A percentile compares a stretch with the other conserved stretches of the same genome.
These are phyloP conservation scores for Pleurotus cornucopiae DNA, from an alignment of 768 basidiomycete genomes.

Conservation along the genomic window DNA sequence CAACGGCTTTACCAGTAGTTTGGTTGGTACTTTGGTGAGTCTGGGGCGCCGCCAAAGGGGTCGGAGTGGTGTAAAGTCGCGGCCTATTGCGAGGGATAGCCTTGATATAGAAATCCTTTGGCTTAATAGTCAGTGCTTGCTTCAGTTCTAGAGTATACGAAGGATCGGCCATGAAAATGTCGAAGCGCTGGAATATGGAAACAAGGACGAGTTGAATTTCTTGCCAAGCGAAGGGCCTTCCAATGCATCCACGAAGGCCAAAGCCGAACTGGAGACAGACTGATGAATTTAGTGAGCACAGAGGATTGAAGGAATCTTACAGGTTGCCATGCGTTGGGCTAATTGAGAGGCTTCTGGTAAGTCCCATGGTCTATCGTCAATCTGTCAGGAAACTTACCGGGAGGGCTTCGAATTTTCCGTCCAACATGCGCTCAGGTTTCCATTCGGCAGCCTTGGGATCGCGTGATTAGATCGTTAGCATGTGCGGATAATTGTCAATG, in stretches of 20 bases:
- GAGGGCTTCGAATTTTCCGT: slow-evolving; percentile 43
- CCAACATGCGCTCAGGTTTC: slow-evolving; percentile 45
- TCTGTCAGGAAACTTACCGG: slow-evolving; percentile 19
- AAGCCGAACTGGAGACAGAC: slow-evolving; percentile 15
- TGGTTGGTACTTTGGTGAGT: background rate
- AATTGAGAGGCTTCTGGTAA: background rate
- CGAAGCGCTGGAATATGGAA: slow-evolving; percentile 40
- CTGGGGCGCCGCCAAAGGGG: slow-evolving; percentile 14
- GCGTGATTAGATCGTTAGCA: background rate
- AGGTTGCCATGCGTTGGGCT: slow-evolving; percentile 42
- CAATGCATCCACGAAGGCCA: slow-evolving; percentile 23
- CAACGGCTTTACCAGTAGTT: background rate
- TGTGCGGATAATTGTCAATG: background rate
- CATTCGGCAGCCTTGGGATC: slow-evolving; percentile 35
- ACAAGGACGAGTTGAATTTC: slow-evolving; percentile 39
- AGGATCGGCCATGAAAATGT: slow-evolving; percentile 37
- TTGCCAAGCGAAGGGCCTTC: slow-evolving; percentile 45
- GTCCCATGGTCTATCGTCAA: too few species aligned
- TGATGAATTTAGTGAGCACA: slow-evolving; percentile 20
- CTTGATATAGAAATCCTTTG: slow-evolving; percentile 34
- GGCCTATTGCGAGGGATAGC: slow-evolving; percentile 28
- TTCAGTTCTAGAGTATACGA: slow-evolving; percentile 40
- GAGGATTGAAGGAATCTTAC: slow-evolving; percentile 17
- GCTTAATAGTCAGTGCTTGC: slow-evolving; percentile 44
- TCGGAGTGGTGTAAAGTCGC: slow-evolving; percentile 12